Base-by-base conservation (phyloP, 306 rosid species). In the Cucurbita pepo region DNA sequence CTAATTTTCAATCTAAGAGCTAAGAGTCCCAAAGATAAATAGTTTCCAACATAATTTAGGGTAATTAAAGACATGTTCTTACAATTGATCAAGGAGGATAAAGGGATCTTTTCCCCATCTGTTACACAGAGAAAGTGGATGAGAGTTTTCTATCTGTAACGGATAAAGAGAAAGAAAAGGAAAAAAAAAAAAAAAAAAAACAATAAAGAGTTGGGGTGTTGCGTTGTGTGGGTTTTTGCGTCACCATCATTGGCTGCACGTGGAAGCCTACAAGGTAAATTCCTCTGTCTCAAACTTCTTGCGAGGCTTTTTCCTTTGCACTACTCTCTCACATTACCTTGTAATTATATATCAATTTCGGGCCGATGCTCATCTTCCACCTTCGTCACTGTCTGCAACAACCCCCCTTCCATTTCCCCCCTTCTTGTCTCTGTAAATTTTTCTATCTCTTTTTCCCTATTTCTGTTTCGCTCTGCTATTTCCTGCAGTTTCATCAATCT, bases 171-270 rank as follows among this genome's bases (percentile, higher is more conserved):
- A 30, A 38, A 53, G 1, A 50, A 7, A 50, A 7, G 54, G 18
- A 0, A 2, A 45, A 50, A 50, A 3, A 61, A 41, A 50, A 3
- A 61, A 41, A 57, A 56, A 60, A 77, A 50, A 76, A 60, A 40
- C 3, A 40, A 40, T 5, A 54, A 4, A 21, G 69, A 3, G 54
- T 18, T 75, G 71, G 71, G 71, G 71, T 65, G 38, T 44, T 65
- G 71, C 3, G n/a, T 21, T 50, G 59, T 69, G 25, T 55, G 82
- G 75, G 84, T 75, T 83, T 73, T 77, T 76, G 74, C 65, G 82
- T 84, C 86, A 55, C 83, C 47, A 81, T 86, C 86, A 79, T 77
- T 82, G 85, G 85, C 41, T 74, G 83, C 90, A 81, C 86, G 86
- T 88, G 93, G 80, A 78, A 75, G 58, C 83, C 77, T 74, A 76